Evolutionary conservation across 192 early-diverging fungal genomes (phyloP).

Genomic region (Coemansia sp.): DNA sequence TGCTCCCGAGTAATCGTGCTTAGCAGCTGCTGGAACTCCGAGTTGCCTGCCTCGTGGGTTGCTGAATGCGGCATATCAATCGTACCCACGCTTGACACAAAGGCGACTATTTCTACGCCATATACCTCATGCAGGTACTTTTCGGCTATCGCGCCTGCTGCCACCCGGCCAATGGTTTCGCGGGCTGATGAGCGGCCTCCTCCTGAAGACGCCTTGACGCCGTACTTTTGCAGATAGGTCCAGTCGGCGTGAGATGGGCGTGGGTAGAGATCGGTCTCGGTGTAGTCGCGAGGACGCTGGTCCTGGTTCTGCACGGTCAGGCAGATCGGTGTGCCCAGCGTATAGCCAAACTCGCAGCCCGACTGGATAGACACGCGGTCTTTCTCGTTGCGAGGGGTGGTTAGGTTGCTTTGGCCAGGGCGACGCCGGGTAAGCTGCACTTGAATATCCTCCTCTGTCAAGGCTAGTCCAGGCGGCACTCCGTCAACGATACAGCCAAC

Average conservation of each 20-base stretch:
- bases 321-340: conserved; percentile 92
- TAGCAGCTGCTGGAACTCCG: conserved; percentile 65
- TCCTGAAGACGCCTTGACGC: conserved; percentile 90
- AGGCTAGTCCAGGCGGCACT: conserved; percentile 86
- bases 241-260: conserved; percentile 97
- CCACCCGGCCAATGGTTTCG: conserved; percentile 96
- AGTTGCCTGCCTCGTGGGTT: conserved; percentile 20
- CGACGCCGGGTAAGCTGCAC: conserved; percentile 86
- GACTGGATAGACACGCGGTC: conserved; percentile 89
- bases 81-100: conserved; percentile 84
- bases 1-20: conserved; percentile 65
- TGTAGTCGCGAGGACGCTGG: conserved; percentile 94
- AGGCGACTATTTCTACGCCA: conserved; percentile 91
- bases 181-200: conserved; percentile 92
- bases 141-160: conserved; percentile 97
- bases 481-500: conserved; percentile 97
- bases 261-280: conserved; percentile 93
- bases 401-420: conserved; percentile 93
- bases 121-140: conserved; percentile 81
- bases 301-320: conserved; percentile 91
- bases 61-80: conserved; percentile 69
- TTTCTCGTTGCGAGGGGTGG: conserved; percentile 97
- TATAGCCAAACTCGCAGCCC: conserved; percentile 88
- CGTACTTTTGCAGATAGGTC: conserved; percentile 95
- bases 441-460: conserved; percentile 91